phyloP scores from a whole-genome alignment of 768 basidiomycete genomes.

The Symmetrospora coprosmae region DNA sequence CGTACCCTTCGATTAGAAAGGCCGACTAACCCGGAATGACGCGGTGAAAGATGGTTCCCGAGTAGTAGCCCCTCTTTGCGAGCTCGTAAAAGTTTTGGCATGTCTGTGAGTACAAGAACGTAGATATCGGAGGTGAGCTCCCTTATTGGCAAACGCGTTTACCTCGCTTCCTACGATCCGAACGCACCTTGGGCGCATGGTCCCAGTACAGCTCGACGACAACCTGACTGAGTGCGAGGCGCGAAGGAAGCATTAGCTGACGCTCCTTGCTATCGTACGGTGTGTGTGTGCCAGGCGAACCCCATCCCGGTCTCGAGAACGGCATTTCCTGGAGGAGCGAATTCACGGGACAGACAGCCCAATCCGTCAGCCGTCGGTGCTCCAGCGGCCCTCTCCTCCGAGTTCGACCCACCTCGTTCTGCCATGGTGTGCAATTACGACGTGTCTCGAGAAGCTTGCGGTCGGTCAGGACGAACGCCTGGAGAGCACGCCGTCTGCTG shows the following conservation, averaged over 20 bases:
- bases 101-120: conserved; percentile 44
- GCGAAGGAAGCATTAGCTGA: too few species aligned
- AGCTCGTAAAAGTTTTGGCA: conserved; percentile 91
- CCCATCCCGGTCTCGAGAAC: conserved; percentile 69
- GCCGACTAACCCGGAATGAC: conserved; percentile 50
- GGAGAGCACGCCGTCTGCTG: too few species aligned
- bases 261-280: not conserved
- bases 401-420: conserved; percentile 8
- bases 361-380: too few species aligned
- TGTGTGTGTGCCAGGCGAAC: not conserved
- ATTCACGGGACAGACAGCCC: not conserved
- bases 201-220: conserved; percentile 84
- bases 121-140: not conserved
- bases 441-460: too few species aligned
- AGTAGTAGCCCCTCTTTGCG: conserved; percentile 40
- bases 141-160: not conserved
- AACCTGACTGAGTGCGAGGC: conserved; percentile 42
- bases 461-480: too few species aligned
- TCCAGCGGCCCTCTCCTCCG: not conserved
- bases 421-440: conserved; percentile 1
- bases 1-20: too few species aligned
- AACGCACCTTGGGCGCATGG: conserved; percentile 59
- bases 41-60: conserved; percentile 74
- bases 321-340: conserved; percentile 42
- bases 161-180: not conserved